Base-by-base conservation (phyloP, 441 rosid species). In the Erysimum cheiri region DNA sequence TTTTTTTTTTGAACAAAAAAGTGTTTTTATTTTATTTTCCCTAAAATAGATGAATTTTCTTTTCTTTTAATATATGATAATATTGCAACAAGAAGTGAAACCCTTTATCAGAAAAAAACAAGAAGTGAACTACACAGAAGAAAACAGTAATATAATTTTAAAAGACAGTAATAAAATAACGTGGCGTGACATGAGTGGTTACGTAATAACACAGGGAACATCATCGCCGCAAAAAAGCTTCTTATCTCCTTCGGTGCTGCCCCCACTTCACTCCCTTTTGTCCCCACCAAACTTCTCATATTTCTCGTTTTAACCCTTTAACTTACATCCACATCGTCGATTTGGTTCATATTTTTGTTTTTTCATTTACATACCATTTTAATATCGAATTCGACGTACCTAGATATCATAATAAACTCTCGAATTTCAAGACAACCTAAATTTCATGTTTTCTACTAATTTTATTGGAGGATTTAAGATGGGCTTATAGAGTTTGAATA, bases 111-210 rank as follows among this genome's bases (percentile, higher is more conserved):
- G n/a, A 33, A 8, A 1, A 12, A 2, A 43, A 33, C 1, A 4
- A 17, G 6, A 35, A 22, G 46, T 35, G 17, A 65, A 28, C 15
- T 29, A 4, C 3, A 39, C 39, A 54, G 49, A 39, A 47, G 43
- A 24, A 53, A 53, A 53, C 40, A 59, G 53, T 26, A 37, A 37
- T 37, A 41, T n/a, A 52, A 33, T 4, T 8, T 7, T 7, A 32
- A n/a, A 40, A 60, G 33, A 37, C 28, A 44, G 67, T 50, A 59
- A 73, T 73, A 60, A 50, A 61, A 60, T 61, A 69, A 63, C 78
- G 78, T 75, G 74, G 78, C 74, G 74, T 75, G 43, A 75, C n/a
- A 69, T 75, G 70, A 75, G 74, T 75, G 78, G 74, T 75, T 75
- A 63, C 78, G 70, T 75, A 75, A 75, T 40, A 69, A 69, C 48